Evolutionary conservation across 345 rosid genomes (phyloP), one percentile per base, ranked within the genome.

Genomic region (Rhizophora mangle): DNA sequence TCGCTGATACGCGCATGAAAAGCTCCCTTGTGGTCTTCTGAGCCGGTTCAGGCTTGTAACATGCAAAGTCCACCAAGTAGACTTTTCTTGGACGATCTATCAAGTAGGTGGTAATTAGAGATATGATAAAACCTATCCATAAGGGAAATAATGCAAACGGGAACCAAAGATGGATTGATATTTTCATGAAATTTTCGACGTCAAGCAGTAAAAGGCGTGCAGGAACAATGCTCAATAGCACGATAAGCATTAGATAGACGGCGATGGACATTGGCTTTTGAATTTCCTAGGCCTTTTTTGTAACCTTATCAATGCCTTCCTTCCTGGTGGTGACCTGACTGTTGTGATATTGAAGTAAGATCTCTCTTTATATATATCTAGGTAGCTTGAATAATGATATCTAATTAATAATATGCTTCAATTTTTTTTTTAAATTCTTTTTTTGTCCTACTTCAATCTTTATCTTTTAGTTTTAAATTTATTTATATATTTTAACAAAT

Each of bases 11-110:
- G 56, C 36, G n/a, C 46, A 68, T 49, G 62, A 51, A 69, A 0
- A 18, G 54, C 27, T 64, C 74, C 34, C 29, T 69, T 2, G 70
- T 55, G 62, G 26, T 10, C 24, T 37, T 43, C 4, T 46, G 60
- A 4, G 19, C 26, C 4, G 72, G 64, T 52, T 47, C 47, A 24
- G 77, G 68, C 64, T 62, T 74, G 69, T 68, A 74, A 58, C 73
- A 74, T 19, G 78, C 30, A 51, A 63, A 74, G 30, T 74, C 73
- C 0, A 74, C 58, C 31, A 74, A 43, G 72, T 68, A 74, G 16
- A 74, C 59, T n/a, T 62, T 63, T 68, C 60, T 37, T 3, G 68
- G 64, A 5, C n/a, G 29, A 21, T 36, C 18, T 57, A 56, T 68
- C 37, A 68, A 46, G 46, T 56, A 68, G 11, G 63, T 9, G 9